These are phyloP conservation scores for Pholiota conissans DNA, from an alignment of 768 basidiomycete genomes.

Conservation along the genomic window DNA sequence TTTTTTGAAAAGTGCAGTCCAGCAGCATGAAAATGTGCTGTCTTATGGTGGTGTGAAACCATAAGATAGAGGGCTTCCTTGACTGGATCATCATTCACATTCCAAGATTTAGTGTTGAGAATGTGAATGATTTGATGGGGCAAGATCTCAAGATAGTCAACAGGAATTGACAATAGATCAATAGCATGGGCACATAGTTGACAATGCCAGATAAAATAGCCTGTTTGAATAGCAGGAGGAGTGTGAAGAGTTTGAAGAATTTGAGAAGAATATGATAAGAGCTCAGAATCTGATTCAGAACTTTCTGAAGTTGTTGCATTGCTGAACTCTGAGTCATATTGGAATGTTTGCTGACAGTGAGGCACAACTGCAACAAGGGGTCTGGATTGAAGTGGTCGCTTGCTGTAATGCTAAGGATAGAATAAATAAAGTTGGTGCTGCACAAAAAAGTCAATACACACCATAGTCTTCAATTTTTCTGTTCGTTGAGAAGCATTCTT, in stretches of 20 bases:
- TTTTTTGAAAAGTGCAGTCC: not conserved
- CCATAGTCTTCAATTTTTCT: no score
- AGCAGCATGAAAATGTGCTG: conserved; percentile 4
- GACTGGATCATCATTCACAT: conserved; percentile 30
- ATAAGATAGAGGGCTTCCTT: conserved; percentile 21
- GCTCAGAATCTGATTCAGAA: conserved; percentile 36
- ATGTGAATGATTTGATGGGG: conserved; percentile 16
- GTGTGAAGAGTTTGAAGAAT: conserved; percentile 37
- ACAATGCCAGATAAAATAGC: conserved; percentile 55
- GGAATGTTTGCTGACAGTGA: conserved; percentile 14
- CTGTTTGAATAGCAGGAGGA: conserved; percentile 39
- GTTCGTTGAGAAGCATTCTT: conserved; percentile 11
- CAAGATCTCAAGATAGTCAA: conserved; percentile 29
- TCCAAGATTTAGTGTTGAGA: conserved; percentile 36
- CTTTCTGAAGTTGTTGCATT: conserved; percentile 45
- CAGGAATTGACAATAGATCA: conserved; percentile 42
- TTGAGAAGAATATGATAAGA: conserved; percentile 14
- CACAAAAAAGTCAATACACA: no score
- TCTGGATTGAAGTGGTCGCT: not conserved
- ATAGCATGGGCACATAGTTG: conserved; percentile 45
- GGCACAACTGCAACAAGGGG: conserved; percentile 1
- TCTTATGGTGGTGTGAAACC: conserved; percentile 30
- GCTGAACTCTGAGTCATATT: conserved; percentile 61
- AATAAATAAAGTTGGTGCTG: no score
- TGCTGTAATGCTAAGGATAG: not conserved